Percentiles rank a stretch among this genome's conserved stretches.
phyloP scores from a whole-genome alignment of 139 green algal genomes.

The Marvania coccoides region DNA sequence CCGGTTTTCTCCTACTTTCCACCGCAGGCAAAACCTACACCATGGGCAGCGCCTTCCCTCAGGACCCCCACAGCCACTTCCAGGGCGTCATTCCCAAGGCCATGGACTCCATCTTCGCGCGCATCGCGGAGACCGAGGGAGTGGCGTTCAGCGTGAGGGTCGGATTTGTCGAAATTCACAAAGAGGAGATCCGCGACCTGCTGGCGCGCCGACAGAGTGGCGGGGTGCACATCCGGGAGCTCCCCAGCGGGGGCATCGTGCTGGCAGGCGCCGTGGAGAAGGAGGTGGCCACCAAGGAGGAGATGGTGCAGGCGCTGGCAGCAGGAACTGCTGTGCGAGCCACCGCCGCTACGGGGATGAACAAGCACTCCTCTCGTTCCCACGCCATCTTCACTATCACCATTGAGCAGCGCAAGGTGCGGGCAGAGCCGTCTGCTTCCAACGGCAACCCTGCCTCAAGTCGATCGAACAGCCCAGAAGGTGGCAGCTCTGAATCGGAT shows the following conservation, averaged over 20 bases:
- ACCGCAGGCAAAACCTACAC: conserved; percentile 91
- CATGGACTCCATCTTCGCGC: conserved; percentile 67
- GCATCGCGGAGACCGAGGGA: conserved; percentile 34
- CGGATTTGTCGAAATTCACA: conserved; percentile 91
- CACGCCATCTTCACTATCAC: conserved; percentile 98
- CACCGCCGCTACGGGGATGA: conserved; percentile 87
- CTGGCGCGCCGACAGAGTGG: conserved; percentile 21
- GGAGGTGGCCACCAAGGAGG: conserved; percentile 60
- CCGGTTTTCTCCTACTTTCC: no score
- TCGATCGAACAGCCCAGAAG: background rate
- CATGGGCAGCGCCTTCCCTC: conserved; percentile 71
- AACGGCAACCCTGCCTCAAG: no score
- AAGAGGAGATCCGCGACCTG: conserved; percentile 86
- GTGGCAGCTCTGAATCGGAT: conserved; percentile 11
- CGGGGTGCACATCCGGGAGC: conserved; percentile 68
- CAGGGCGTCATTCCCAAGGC: conserved; percentile 75
- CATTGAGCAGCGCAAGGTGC: conserved; percentile 78
- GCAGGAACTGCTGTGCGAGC: conserved; percentile 65
- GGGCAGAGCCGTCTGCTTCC: background rate
- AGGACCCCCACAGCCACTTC: background rate
- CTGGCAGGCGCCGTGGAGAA: conserved; percentile 69
- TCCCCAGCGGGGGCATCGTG: conserved; percentile 55
- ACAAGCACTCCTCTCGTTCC: conserved; percentile 69
- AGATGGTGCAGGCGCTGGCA: conserved; percentile 79
- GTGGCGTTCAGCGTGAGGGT: conserved; percentile 68